phyloP scores from a whole-genome alignment of 345 rosid genomes.

The Ceriops zippeliana region DNA sequence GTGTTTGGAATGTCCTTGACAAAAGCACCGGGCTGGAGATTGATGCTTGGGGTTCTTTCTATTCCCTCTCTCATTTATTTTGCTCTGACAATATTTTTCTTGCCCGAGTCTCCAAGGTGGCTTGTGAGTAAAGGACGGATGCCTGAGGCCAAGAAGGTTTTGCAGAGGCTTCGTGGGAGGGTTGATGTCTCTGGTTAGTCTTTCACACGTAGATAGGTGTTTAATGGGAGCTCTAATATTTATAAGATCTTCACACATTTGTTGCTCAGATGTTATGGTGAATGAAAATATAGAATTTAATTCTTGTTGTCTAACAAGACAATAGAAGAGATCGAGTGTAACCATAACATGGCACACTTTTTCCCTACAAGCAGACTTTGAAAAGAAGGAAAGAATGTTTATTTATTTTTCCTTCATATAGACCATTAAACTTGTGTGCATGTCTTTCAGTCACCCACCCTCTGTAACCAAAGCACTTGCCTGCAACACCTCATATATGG shows the following conservation, averaged over 20 bases:
- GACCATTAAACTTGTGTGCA: background rate
- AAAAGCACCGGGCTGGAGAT: constrained; percentile 79
- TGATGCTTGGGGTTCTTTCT: constrained; percentile 95
- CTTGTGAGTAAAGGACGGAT: constrained; percentile 93
- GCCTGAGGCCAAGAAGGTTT: constrained; percentile 86
- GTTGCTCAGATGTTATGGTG: too few relatives aligned
- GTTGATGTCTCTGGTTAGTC: constrained; percentile 88
- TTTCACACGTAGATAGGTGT: background rate
- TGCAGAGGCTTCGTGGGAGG: constrained; percentile 71
- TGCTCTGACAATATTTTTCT: constrained; percentile 54
- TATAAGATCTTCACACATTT: too few relatives aligned
- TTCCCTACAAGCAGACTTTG: background rate
- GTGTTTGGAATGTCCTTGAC: constrained; percentile 82
- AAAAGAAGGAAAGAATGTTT: background rate
- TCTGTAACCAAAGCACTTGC: background rate
- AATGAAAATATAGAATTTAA: too few relatives aligned
- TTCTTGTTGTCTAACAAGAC: too few relatives aligned
- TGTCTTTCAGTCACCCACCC: background rate
- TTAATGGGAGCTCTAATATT: too few relatives aligned
- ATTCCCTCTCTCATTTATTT: constrained; percentile 71
- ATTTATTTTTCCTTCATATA: background rate
- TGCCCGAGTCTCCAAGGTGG: constrained; percentile 99
- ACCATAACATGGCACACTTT: too few relatives aligned
- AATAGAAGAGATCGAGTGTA: too few relatives aligned
- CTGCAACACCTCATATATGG: background rate